These are phyloP conservation scores for Talaromyces atroroseus DNA, from an alignment of 2,329 filamentous ascomycete species.

Conservation along the genomic window DNA sequence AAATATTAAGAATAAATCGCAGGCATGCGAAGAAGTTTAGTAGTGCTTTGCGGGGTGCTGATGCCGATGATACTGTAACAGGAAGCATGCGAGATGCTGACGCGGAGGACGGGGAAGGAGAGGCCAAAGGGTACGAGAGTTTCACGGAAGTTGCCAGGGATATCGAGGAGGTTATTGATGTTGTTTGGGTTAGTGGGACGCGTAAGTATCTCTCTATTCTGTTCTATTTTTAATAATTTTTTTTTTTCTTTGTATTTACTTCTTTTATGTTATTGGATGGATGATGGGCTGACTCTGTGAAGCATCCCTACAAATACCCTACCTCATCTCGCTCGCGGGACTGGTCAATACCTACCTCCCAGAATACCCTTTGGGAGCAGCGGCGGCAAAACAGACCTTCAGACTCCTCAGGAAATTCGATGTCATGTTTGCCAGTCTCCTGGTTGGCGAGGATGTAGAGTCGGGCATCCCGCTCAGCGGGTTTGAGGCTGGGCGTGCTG, in stretches of 20 bases:
- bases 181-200: constrained; percentile 82
- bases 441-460: constrained; percentile 62
- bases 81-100: constrained; percentile 21
- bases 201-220: constrained; percentile 51
- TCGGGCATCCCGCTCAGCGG: constrained; percentile 64
- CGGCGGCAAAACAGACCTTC: constrained; percentile 59
- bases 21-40: constrained; percentile 50
- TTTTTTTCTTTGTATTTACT: not conserved
- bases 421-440: constrained; percentile 70
- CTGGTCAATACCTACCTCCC: constrained; percentile 66
- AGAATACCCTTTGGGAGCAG: constrained; percentile 51
- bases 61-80: not conserved
- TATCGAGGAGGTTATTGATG: constrained; percentile 67
- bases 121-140: constrained; percentile 50
- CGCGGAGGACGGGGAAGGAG: constrained; percentile 28
- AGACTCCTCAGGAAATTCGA: constrained; percentile 71
- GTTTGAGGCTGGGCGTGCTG: constrained; percentile 53
- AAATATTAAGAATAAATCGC: constrained; percentile 46
- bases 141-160: constrained; percentile 70
- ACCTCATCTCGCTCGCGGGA: constrained; percentile 71
- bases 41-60: constrained; percentile 15
- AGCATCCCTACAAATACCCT: constrained; percentile 78
- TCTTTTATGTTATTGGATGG: not conserved
- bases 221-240: not conserved
- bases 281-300: not conserved